These are phyloP conservation scores for Podosphaera fusca DNA, from an alignment of 2,329 filamentous ascomycete genomes.

Conservation along the genomic window DNA sequence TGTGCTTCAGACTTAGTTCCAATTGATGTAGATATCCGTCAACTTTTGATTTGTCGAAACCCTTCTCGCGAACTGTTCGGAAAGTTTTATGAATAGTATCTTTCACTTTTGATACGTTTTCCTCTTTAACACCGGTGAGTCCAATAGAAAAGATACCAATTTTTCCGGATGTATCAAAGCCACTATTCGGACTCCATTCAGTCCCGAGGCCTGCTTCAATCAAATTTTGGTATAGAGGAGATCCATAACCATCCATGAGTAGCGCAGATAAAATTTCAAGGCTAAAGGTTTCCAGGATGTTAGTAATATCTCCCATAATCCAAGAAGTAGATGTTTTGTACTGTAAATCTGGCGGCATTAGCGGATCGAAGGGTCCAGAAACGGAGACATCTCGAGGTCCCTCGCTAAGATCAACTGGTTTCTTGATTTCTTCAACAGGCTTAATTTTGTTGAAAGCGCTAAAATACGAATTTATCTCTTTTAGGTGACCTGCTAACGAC, in stretches of 20 bases:
- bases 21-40: constrained; percentile 85
- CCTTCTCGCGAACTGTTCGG: constrained; percentile 42
- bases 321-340: constrained; percentile 87
- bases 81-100: constrained; percentile 51
- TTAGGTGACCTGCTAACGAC: constrained; percentile 58
- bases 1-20: constrained; percentile 83
- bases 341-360: constrained; percentile 69
- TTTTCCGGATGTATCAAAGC: constrained; percentile 60
- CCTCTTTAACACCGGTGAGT: constrained; percentile 66
- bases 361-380: constrained; percentile 61
- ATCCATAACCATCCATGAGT: constrained; percentile 84
- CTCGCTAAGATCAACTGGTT: constrained; percentile 44
- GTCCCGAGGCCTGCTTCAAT: constrained; percentile 78
- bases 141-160: constrained; percentile 75
- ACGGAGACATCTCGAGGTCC: constrained; percentile 50
- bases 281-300: constrained; percentile 75
- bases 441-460: constrained; percentile 47
- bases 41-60: constrained; percentile 77
- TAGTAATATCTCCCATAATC: constrained; percentile 62
- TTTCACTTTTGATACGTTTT: constrained; percentile 56
- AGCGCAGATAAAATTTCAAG: constrained; percentile 62
- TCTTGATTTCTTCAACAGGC: constrained; percentile 50
- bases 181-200: constrained; percentile 86
- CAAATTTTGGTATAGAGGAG: constrained; percentile 69
- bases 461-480: constrained; percentile 54